phyloP scores from a whole-genome alignment of 352 stramenopile species.

The Phytophthora crassamura region DNA sequence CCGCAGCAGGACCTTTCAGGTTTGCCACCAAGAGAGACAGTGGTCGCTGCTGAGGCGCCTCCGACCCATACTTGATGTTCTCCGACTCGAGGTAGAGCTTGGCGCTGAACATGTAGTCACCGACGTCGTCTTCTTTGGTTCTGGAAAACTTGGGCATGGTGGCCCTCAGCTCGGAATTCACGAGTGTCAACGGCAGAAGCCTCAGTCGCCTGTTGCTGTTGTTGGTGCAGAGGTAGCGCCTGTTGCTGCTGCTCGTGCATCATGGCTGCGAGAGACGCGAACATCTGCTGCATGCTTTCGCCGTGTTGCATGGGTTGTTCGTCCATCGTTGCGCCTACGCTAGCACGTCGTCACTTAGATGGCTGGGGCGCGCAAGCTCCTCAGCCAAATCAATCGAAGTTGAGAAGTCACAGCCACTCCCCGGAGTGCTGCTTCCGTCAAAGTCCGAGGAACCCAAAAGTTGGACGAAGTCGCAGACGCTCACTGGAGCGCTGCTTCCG shows the following conservation, averaged over 20 bases:
- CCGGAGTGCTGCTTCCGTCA: no score
- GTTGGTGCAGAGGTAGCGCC: neutral
- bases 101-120: constrained; percentile 17
- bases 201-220: neutral
- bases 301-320: constrained; percentile 1
- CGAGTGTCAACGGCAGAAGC: neutral
- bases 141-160: constrained; percentile 14
- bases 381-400: constrained; percentile 15
- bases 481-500: constrained; percentile 12
- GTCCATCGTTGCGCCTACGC: constrained; percentile 15
- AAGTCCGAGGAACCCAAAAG: no score
- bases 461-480: no score
- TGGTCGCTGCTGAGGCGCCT: constrained; percentile 5
- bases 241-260: constrained; percentile 13
- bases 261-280: constrained; percentile 4
- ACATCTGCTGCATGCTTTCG: constrained; percentile 5
- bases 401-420: neutral
- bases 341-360: constrained; percentile 1
- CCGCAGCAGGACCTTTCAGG: constrained; percentile 1
- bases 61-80: constrained; percentile 10
- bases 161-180: constrained; percentile 8
- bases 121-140: constrained; percentile 15
- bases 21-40: constrained; percentile 10
- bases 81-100: constrained; percentile 20
- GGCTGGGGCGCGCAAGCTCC: neutral